Evolutionary conservation across 1,284 basidiomycete species (phyloP), one percentile per base, ranked within the genome.

Genomic region (Trametes pubescens): DNA sequence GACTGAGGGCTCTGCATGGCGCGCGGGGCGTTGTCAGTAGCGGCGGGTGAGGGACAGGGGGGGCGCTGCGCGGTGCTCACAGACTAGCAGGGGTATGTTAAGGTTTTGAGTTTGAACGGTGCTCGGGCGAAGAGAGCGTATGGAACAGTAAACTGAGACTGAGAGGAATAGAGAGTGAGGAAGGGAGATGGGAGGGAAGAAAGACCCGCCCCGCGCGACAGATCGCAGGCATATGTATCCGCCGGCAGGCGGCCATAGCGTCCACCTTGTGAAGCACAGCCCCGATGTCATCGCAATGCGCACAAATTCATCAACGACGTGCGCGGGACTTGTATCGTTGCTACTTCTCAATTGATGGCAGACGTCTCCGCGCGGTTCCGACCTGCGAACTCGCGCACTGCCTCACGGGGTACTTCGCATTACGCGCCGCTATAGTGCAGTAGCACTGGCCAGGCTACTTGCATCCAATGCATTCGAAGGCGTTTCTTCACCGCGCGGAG

Each of bases 211-310:
- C 29, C 11, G 29, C 21, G 29, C 44, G n/a, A 22, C 29, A 46
- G 29, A 47, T 32, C 43, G 26, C 54, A 56, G 29, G 21, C 29
- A 18, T 56, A 55, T 55, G 26, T 47, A 40, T n/a, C 7, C 18
- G 29, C 29, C n/a, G 26, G 7, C 34, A 9, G 35, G 37, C 52
- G 37, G 52, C 37, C 52, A 54, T 54, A 4, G n/a, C 13, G 38
- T 34, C 37, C 52, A 54, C n/a, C 37, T 43, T 40, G 52, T 18
- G 51, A 38, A 53, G 51, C 5, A 53, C 51, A 21, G 51, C 51
- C 35, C 24, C 24, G 14, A 26, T 1, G 16, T 48, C 24, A 48
- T 43, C 40, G 40, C 40, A 43, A 16, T 43, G 40, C 40, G 18
- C 40, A 16, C 4, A n/a, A n/a, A n/a, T 7, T 13, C 44, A 47